Evolutionary conservation across 139 green algal genomes (phyloP), one percentile per base, ranked within the genome.

Genomic region (Coelastrella sp.): DNA sequence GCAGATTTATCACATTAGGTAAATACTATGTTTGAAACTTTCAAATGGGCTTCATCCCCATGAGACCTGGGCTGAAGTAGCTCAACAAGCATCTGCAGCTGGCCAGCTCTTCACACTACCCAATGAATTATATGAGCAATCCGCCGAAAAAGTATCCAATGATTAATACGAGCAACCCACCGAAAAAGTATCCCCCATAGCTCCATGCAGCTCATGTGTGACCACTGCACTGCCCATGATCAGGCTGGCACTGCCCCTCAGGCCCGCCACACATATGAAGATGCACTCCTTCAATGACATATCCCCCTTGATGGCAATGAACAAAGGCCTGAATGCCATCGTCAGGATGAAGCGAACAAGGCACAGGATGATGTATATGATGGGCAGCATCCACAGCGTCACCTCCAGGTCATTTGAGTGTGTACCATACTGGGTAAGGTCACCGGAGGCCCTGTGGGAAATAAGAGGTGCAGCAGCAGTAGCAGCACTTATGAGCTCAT

Each of bases 211-310:
- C 68, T 88, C 65, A 11, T 89, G 19, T 11, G 78, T 91, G 6
- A 98, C 91, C 65, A 96, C 90, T 6, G 94, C 93, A 35, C 94
- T 90, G 49, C 91, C 93, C 84, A 98, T 90, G 82, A 98, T 98
- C 63, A 98, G 91, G 7, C 91, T 96, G 7, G 97, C 86, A 19
- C 92, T 88, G 70, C 96, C 96, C 17, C 96, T 87, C 70, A 98
- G 90, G 0, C 95, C 96, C 3, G 88, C 88, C 8, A 63, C 68
- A 25, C 49, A 78, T 10, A 92, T 10, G 58, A 87, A 90, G 11
- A 90, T 73, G 25, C 59, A 76, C 35, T 89, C 89, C 7, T 58
- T 58, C 0, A 85, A 8, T 72, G n/a, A 76, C 57, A 91, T 87
- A 56, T 90, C 88, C 5, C 87, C 76, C 78, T 72, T 87, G 57